Base-by-base conservation (phyloP, 2,329 filamentous ascomycete genomes). In the Penicillium hesseltinei region DNA sequence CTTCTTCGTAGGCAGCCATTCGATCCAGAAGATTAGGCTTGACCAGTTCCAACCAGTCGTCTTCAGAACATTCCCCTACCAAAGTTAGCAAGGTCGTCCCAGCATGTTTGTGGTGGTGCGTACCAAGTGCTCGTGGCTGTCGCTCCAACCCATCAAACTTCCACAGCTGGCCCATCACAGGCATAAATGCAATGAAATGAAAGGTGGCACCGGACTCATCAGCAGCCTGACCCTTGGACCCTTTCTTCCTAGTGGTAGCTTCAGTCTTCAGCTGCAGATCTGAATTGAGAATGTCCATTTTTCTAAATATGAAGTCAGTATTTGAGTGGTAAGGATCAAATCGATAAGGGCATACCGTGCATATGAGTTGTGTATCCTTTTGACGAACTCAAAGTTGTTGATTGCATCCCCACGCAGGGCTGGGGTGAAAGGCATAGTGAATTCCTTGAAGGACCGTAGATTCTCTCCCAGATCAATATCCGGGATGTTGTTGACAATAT, bases 161-260 rank as follows among this genome's bases (percentile, higher is more conserved):
- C 91, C 91, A 97, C 15, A 96, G 83, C 55, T 84, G 79, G 2
- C 84, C 87, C n/a, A 83, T 80, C 15, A 86, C 83, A 2, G 91
- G 90, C 31, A 97, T 86, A 69, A 93, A 96, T 7, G 92, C 92
- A 62, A 96, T 88, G 73, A 94, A 97, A 70, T 97, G 93, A 69
- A 88, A 94, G 0, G 84, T 87, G 13, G 83, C 81, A n/a, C 90
- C 84, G 0, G 81, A 75, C 7, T 82, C 77, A 5, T 75, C 71
- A n/a, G 75, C 73, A 13, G 75, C 77, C 47, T 79, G 78, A 35
- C 74, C 75, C 35, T 77, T 75, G 25, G 59, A 58, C 15, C 69
- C 68, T 29, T 66, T 71, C 33, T 68, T 65, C 57, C 69, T 79
- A 40, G 71, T 77, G 38, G 73, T 77, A 3, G 75, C 72, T 57